These are phyloP conservation scores for Rhodotorula graminis DNA, from an alignment of 768 basidiomycete species.

Conservation along the genomic window DNA sequence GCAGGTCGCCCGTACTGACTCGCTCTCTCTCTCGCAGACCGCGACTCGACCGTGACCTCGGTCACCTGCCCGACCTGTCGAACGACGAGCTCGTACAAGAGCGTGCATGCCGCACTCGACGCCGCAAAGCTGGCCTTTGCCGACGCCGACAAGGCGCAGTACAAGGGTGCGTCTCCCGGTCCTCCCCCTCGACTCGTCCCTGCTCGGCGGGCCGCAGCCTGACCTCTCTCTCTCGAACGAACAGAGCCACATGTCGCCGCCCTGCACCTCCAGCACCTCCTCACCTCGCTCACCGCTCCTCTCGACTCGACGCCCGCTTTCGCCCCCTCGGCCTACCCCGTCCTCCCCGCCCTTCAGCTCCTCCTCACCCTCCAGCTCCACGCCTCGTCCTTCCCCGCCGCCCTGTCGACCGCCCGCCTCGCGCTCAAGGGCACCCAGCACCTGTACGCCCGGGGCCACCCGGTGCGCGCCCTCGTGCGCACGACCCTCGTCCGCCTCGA, in stretches of 20 bases:
- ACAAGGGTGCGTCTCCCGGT: neutral
- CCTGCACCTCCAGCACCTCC: conserved; percentile 50
- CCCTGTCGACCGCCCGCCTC: conserved; percentile 47
- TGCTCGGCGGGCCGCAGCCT: neutral
- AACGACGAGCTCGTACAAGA: neutral
- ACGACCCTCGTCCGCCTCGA: conserved; percentile 29
- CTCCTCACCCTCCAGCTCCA: conserved; percentile 53
- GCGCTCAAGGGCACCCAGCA: neutral
- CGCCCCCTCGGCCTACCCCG: conserved; percentile 67
- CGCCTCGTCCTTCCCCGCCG: conserved; percentile 46
- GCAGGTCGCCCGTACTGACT: neutral
- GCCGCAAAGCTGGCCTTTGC: neutral
- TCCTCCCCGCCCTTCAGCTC: conserved; percentile 69
- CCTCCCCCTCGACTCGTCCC: neutral
- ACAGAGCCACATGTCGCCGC: conserved; percentile 59
- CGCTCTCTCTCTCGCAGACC: neutral
- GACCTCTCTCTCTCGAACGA: too few species aligned
- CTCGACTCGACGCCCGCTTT: conserved; percentile 60
- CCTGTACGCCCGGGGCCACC: conserved; percentile 26
- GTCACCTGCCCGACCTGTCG: neutral
- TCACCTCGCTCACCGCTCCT: conserved; percentile 53
- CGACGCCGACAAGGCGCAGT: conserved; percentile 16
- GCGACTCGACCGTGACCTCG: neutral
- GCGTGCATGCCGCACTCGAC: conserved; percentile 1
- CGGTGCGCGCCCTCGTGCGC: conserved; percentile 17